Conservation (phyloP, 306 rosid genomes). For the Astragalus membranaceus region DNA sequence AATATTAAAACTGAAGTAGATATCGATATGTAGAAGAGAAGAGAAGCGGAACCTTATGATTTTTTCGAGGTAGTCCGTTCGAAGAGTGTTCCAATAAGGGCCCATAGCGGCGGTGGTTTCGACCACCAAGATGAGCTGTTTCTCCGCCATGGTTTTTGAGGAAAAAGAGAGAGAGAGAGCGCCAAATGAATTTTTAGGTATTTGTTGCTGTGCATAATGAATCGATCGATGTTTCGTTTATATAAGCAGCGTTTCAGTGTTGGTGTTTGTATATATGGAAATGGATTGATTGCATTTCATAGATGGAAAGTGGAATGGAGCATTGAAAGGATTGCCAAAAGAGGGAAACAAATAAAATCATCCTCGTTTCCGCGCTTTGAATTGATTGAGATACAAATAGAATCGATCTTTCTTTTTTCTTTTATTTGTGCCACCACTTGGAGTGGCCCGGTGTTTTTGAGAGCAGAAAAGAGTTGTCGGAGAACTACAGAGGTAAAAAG, state of each 20-base stretch:
- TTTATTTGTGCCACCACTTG: too few relatives aligned
- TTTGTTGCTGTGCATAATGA: not conserved
- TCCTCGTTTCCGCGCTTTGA: not conserved
- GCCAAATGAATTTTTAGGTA: not conserved
- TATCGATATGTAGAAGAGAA: not conserved
- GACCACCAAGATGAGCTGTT: conserved; percentile 69
- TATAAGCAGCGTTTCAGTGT: not conserved
- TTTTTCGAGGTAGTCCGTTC: conserved; percentile 69
- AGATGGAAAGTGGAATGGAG: not conserved
- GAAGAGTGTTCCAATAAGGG: conserved; percentile 57
- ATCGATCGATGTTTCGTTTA: not conserved
- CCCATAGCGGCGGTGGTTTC: conserved; percentile 91
- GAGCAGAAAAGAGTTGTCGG: too few relatives aligned
- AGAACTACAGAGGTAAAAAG: too few relatives aligned
- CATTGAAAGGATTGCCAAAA: not conserved
- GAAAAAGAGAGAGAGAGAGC: too few relatives aligned
- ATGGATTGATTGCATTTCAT: not conserved
- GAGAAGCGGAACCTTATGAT: conserved; percentile 44
- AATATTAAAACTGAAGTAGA: not conserved
- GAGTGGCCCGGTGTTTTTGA: too few relatives aligned
- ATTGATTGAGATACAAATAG: not conserved
- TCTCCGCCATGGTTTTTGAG: conserved; percentile 64
- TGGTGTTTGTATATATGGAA: not conserved
- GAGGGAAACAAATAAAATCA: not conserved
- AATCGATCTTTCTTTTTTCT: not conserved